phyloP scores from a whole-genome alignment of 768 basidiomycete genomes.

The Dentipellis sp. region DNA sequence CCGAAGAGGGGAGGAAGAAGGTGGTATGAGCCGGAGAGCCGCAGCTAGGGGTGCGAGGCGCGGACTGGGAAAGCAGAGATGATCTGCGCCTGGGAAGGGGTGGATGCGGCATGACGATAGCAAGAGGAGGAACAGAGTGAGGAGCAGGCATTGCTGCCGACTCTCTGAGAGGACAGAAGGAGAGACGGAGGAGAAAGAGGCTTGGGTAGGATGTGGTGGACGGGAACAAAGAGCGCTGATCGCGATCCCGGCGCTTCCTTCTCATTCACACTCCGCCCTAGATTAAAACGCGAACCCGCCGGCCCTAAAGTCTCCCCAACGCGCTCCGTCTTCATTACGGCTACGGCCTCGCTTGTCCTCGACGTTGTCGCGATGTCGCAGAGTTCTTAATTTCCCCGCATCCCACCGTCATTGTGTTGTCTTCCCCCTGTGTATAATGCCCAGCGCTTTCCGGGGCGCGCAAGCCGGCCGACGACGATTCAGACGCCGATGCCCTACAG shows the following conservation, averaged over 20 bases:
- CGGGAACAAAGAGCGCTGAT: background rate
- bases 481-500: no score
- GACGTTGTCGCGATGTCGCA: no score
- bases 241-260: background rate
- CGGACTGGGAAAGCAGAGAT: conserved; percentile 37
- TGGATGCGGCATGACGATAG: conserved; percentile 56
- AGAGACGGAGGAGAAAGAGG: conserved; percentile 13
- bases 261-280: background rate
- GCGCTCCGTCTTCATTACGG: no score
- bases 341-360: no score
- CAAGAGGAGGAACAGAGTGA: conserved; percentile 41
- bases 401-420: no score
- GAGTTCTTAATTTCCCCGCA: no score
- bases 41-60: conserved; percentile 50
- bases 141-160: conserved; percentile 25
- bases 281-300: background rate
- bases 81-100: conserved; percentile 40
- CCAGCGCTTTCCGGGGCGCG: no score
- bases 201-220: background rate
- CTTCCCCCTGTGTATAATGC: no score
- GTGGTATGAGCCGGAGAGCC: conserved; percentile 46
- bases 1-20: conserved; percentile 34
- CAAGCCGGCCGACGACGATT: no score
- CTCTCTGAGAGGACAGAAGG: conserved; percentile 4
- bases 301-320: background rate